Evolutionary conservation across 1,139 yeast genomes (phyloP).

Genomic region (Taphrina flavorubra): DNA sequence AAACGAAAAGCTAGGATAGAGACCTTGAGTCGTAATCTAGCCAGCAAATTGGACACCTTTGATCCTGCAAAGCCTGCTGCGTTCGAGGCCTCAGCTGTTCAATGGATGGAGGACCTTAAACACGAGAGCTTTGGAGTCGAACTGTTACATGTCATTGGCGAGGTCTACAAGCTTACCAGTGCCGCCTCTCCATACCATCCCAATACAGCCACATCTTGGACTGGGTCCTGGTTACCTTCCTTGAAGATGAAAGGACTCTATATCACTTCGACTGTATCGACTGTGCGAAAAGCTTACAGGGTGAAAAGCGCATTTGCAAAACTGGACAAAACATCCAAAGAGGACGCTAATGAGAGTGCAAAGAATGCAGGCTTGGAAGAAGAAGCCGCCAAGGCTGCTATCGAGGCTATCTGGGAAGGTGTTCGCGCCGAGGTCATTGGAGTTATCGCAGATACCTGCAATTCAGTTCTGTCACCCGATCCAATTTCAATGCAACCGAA

Average conservation of each 20-base stretch:
- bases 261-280: constrained; percentile 34
- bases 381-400: constrained; percentile 40
- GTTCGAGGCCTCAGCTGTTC: constrained; percentile 71
- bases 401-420: constrained; percentile 41
- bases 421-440: constrained; percentile 39
- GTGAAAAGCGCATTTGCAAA: constrained; percentile 41
- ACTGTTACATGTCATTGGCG: constrained; percentile 81
- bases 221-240: constrained; percentile 35
- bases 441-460: constrained; percentile 36
- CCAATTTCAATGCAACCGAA: constrained; percentile 22
- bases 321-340: constrained; percentile 28
- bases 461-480: constrained; percentile 26
- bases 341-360: constrained; percentile 6
- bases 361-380: constrained; percentile 34
- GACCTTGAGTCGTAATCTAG: constrained; percentile 65
- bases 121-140: constrained; percentile 92
- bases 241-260: constrained; percentile 34
- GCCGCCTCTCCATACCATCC: constrained; percentile 34
- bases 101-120: constrained; percentile 81
- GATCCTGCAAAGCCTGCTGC: constrained; percentile 69
- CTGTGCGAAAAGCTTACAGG: constrained; percentile 35
- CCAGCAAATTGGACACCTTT: constrained; percentile 68
- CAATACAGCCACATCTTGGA: constrained; percentile 35
- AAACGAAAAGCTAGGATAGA: constrained; percentile 74
- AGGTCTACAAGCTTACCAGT: constrained; percentile 59